Base-by-base conservation (phyloP, 108 stramenopile genomes). In the Cyclotella baltica region DNA sequence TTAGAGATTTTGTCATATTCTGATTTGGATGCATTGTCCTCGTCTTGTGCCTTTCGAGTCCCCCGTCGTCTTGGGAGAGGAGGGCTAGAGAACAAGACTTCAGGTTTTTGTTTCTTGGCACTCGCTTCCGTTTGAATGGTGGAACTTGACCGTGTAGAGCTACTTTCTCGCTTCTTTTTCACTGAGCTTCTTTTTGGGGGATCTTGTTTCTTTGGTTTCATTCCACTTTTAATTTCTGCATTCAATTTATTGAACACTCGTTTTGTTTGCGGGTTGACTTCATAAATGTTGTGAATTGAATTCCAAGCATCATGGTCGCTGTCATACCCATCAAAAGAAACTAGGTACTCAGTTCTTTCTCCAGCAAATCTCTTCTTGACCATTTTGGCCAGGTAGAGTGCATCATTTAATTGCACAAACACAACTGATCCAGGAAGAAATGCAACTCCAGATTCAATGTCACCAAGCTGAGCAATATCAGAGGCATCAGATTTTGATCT, bases 371-470 rank as follows among this genome's bases (percentile, higher is more conserved):
- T 69, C 59, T 81, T 77, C 50, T 85, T 85, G 20, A 85, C 57
- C 85, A 85, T 85, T 46, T 85, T 85, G 0, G 81, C 85, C 29
- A 85, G 77, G 68, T 73, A 85, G 1, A 85, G 53, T 29, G 50
- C 71, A 25, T 55, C 85, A 33, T 47, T 82, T 71, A 70, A 70
- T 52, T 78, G 67, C 2, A 78, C 76, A 78, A 85, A 85, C 4
- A 85, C 81, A 30, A 77, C 61, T 0, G 85, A 85, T 31, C 85
- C 85, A 6, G 77, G 77, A n/a, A 85, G 37, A 55, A 85, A 85
- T 15, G 75, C 80, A 11, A 85, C 85, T 31, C 85, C 85, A 37
- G 81, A 35, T 40, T 72, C 70, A 22, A 85, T 77, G 43, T 73
- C 47, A 13, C 40, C 58, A 65, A 83, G 63, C n/a, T 62, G 35